Evolutionary conservation across 2,329 filamentous ascomycete genomes (phyloP), one percentile per base, ranked within the genome.

Genomic region (Fusarium sp.): DNA sequence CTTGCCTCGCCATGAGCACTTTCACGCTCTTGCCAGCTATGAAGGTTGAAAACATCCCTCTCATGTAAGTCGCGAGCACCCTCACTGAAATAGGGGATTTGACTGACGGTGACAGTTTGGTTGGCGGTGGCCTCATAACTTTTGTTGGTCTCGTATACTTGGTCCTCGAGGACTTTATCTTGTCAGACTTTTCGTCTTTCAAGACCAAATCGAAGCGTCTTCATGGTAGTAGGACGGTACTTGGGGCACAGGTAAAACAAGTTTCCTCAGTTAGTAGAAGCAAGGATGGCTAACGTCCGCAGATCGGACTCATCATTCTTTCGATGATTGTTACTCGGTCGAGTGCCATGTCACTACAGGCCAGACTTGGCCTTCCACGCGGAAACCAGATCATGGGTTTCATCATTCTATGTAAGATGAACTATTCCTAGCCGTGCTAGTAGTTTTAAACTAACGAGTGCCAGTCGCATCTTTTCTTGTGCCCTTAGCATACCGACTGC

Each of bases 341-440:
- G 2, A 98, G 94, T 80, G 91, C 93, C n/a, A 84, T 92, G 65
- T 97, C 95, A 25, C 83, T 99, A 11, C 94, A 98, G 82, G 92
- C 95, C 32, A 97, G 94, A 81, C 86, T 91, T 73, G 97, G 97
- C 9, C 86, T 99, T 50, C 96, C 96, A 11, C 87, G 92, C 11
- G 97, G 97, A 12, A 98, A 97, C 76, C 94, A 98, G 82, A 86
- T 95, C 3, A 89, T 97, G 22, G 96, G 95, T 52, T 98, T 95
- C 94, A 80, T 91, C 52, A 92, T 95, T 25, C 82, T 98, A 47
- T 86, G 93, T 93, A 87, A 82, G 87, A 63, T 17, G 57, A 64
- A 20, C 15, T 25, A 11, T 8, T 33, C 17, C n/a, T 9, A 27
- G 6, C 32, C 9, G 20, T 17, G 38, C 17, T 5, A 9, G 37